Base-by-base conservation (phyloP, 2,329 filamentous ascomycete genomes). In the Penicillium vulpinum region DNA sequence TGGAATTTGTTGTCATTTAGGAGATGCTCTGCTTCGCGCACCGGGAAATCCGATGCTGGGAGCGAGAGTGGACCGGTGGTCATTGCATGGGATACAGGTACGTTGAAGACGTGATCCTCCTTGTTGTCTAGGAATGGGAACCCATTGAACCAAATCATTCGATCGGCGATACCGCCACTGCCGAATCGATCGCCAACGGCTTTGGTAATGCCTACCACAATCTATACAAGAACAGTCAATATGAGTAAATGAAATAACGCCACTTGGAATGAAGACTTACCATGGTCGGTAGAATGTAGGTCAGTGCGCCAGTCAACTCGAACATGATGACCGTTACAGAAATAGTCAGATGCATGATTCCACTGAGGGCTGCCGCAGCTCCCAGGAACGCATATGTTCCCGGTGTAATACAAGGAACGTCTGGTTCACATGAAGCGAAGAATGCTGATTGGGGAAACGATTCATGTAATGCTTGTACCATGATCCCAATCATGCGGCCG, bases 271-370 rank as follows among this genome's bases (percentile, higher is more conserved):
- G 26, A 2, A 13, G 26, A 67, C 78, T 60, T 70, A 83, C 81
- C 94, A 99, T 99, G 15, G 93, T 97, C 0, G 94, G 94, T 28
- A 99, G 79, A 62, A 99, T 97, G 70, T 99, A 99, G 2, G 92
- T 96, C 58, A 97, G 79, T 7, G 94, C 94, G n/a, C 94, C 94
- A 0, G 94, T 99, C 47, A 99, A 83, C 75, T 99, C 94, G 70
- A 97, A 97, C 94, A 99, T 97, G 74, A 99, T 99, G 68, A 99
- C 94, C 2, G 97, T 93, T 10, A 99, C 92, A 0, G 92, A 95
- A 16, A 99, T 87, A 0, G 93, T 97, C 61, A 99, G 90, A 74
- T 97, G 94, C 93, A 97, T 99, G 70, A 97, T 97, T 10, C 94
- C 94, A 72, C 90, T 93, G 24, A 99, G 81, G 0, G 94, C 91